phyloP scores from a whole-genome alignment of 495 filamentous ascomycete genomes.

The Chaetomium tenue region DNA sequence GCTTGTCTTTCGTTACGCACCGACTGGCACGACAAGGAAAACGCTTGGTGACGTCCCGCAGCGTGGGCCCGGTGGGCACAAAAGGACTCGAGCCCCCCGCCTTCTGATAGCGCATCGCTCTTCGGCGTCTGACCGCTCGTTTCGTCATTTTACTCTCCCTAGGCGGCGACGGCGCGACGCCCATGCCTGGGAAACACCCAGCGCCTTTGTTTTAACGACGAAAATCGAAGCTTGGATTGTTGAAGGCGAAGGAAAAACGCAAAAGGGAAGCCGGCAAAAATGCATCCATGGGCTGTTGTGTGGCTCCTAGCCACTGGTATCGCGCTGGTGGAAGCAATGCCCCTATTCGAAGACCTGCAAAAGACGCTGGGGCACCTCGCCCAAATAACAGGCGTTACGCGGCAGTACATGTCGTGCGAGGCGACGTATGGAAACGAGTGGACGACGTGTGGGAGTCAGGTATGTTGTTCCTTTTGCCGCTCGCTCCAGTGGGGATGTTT shows the following conservation, averaged over 20 bases:
- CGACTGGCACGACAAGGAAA: no score
- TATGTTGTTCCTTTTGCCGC: conserved; percentile 2
- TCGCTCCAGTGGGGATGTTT: not conserved
- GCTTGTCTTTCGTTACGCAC: no score
- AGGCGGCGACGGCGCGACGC: no score
- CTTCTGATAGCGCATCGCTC: no score
- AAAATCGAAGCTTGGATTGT: not conserved
- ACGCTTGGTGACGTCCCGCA: no score
- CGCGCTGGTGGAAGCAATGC: not conserved
- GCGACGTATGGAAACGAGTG: conserved; percentile 41
- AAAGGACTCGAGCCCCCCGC: no score
- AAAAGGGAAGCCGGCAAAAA: not conserved
- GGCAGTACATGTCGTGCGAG: conserved; percentile 36
- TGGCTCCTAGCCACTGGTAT: not conserved
- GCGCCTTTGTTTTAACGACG: not conserved
- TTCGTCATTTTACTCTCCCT: no score
- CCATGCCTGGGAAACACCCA: not conserved
- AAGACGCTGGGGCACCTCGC: not conserved
- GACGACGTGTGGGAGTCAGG: conserved; percentile 35
- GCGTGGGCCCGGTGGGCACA: no score
- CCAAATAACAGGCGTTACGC: not conserved
- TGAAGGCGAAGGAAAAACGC: not conserved
- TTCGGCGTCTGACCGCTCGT: no score
- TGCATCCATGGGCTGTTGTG: not conserved
- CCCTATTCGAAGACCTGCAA: not conserved